Conservation (phyloP, 768 basidiomycete genomes). For the Amanita pseudoporphyria region DNA sequence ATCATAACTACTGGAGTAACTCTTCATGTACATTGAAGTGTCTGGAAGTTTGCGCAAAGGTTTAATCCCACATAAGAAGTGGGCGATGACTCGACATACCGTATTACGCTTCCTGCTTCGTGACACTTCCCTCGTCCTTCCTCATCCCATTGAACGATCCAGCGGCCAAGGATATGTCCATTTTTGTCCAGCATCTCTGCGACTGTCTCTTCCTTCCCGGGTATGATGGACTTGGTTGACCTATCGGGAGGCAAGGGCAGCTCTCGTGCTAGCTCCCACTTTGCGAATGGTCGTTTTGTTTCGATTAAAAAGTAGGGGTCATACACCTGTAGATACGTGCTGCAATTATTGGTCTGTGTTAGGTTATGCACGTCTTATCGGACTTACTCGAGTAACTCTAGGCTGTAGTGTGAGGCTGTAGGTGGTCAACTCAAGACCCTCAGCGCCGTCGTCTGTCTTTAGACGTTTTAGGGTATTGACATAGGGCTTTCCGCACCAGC, state of each 20-base stretch:
- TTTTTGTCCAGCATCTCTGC: slow-evolving; percentile 61
- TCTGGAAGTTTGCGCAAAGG: slow-evolving; percentile 13
- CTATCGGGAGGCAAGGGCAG: slow-evolving; percentile 37
- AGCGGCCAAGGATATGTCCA: slow-evolving; percentile 58
- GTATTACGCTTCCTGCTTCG: slow-evolving; percentile 50
- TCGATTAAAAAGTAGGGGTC: slow-evolving; percentile 64
- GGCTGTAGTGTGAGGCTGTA: slow-evolving; percentile 48
- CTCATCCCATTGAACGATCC: slow-evolving; percentile 72
- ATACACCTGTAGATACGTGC: slow-evolving; percentile 37
- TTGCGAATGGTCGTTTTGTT: slow-evolving; percentile 62
- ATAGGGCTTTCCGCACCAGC: slow-evolving; percentile 66
- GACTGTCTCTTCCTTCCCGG: slow-evolving; percentile 61
- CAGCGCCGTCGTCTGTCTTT: slow-evolving; percentile 30
- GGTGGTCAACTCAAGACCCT: slow-evolving; percentile 64
- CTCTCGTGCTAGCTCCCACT: slow-evolving; percentile 62
- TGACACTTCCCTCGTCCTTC: slow-evolving; percentile 55
- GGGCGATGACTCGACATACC: slow-evolving; percentile 38
- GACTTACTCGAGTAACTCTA: slow-evolving; percentile 49
- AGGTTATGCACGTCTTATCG: neutral
- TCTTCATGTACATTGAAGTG: slow-evolving; percentile 42
- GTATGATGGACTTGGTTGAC: slow-evolving; percentile 11
- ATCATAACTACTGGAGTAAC: slow-evolving; percentile 19
- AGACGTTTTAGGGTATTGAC: slow-evolving; percentile 53
- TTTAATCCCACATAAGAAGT: neutral
- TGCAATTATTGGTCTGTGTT: neutral